These are phyloP conservation scores for Sporothrix curviconia DNA, from an alignment of 2,329 filamentous ascomycete genomes.

Conservation along the genomic window DNA sequence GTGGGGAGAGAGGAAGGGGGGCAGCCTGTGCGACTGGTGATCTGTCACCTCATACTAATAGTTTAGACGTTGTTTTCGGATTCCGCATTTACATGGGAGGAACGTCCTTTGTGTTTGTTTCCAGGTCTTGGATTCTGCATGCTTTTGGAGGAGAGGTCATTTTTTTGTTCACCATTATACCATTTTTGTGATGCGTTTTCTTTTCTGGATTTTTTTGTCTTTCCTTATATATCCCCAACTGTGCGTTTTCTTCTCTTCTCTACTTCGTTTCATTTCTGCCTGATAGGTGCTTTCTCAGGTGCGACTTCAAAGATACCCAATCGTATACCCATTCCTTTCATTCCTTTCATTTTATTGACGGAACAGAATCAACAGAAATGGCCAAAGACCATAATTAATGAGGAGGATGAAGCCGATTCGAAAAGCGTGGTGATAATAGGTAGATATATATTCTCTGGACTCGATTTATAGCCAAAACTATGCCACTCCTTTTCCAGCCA, in stretches of 20 bases:
- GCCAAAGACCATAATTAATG: too few species aligned
- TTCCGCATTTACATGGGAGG: not conserved
- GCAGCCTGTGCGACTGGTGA: not conserved
- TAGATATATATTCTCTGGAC: too few species aligned
- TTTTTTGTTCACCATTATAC: constrained; percentile 8
- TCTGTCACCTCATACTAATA: too few species aligned
- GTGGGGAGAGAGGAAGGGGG: not conserved
- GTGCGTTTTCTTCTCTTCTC: constrained; percentile 10
- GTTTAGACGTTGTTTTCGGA: not conserved
- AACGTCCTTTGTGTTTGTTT: not conserved
- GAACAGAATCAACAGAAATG: too few species aligned
- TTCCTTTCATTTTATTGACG: too few species aligned
- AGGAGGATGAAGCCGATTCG: too few species aligned
- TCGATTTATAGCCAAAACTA: not conserved
- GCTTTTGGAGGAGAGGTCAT: constrained; percentile 8
- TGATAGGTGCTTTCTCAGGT: not conserved
- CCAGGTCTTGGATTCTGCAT: not conserved
- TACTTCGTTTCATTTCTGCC: not conserved
- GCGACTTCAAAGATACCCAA: constrained; percentile 10
- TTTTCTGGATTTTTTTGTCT: constrained; percentile 12
- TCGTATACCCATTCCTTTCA: constrained; percentile 1
- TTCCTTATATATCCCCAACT: constrained; percentile 16
- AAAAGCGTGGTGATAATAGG: too few species aligned
- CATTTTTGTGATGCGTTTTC: not conserved
- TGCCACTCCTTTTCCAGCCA: not conserved